Percentiles rank a stretch among this genome's conserved stretches.
phyloP scores from a whole-genome alignment of 192 early-diverging fungal genomes.

The Entomortierella parvispora region DNA sequence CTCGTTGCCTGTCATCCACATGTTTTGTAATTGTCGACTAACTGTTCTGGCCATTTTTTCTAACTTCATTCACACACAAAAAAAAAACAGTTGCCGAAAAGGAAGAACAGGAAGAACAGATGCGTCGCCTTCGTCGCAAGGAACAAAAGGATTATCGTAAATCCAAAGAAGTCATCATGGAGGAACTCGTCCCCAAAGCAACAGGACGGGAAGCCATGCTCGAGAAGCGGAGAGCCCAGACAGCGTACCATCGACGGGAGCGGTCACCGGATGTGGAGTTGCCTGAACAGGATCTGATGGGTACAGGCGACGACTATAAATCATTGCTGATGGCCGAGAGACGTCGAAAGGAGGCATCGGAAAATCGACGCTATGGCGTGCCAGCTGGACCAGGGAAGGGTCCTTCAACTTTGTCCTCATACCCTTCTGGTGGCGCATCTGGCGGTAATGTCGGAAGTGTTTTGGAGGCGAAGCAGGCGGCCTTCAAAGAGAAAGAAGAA shows the following conservation, averaged over 20 bases:
- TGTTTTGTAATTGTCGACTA: too few relatives aligned
- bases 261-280: slow-evolving; percentile 70
- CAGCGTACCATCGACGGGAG: slow-evolving; percentile 68
- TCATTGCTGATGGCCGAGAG: slow-evolving; percentile 42
- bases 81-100: slow-evolving; percentile 47
- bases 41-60: too few relatives aligned
- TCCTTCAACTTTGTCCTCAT: background rate
- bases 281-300: slow-evolving; percentile 70
- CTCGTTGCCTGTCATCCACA: background rate
- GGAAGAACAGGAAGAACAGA: slow-evolving; percentile 58
- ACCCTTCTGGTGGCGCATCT: background rate
- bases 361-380: slow-evolving; percentile 3
- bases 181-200: slow-evolving; percentile 75
- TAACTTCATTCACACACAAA: too few relatives aligned
- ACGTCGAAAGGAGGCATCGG: slow-evolving; percentile 27
- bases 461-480: slow-evolving; percentile 24
- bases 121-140: slow-evolving; percentile 42
- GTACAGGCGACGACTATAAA: slow-evolving; percentile 63
- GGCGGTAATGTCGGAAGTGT: slow-evolving; percentile 10
- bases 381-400: background rate
- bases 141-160: slow-evolving; percentile 56
- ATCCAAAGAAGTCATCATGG: slow-evolving; percentile 63
- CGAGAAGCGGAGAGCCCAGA: slow-evolving; percentile 69
- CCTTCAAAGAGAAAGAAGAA: slow-evolving; percentile 41
- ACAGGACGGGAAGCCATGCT: slow-evolving; percentile 71